Evolutionary conservation across 176 grass and related monocot genomes (phyloP).

Genomic region (Carex myosuroides): DNA sequence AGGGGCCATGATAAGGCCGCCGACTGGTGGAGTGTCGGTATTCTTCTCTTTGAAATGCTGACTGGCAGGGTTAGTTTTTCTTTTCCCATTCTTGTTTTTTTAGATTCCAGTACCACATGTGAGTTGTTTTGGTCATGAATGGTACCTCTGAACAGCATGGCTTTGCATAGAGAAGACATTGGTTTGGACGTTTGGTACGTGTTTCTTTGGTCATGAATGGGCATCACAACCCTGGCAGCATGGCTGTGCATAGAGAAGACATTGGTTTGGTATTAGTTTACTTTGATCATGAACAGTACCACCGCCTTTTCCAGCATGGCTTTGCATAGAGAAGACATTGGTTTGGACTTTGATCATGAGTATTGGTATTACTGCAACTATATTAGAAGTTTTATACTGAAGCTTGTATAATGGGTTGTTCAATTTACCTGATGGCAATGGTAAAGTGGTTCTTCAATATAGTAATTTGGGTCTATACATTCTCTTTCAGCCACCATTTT

Average conservation of each 20-base stretch:
- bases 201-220: not conserved
- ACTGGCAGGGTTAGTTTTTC: conserved; percentile 58
- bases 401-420: conserved; percentile 14
- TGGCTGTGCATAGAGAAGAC: not conserved
- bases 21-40: conserved; percentile 98
- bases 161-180: not conserved
- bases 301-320: not conserved
- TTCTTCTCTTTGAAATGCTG: conserved; percentile 99
- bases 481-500: conserved; percentile 66
- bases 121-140: not conserved
- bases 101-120: not conserved
- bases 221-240: not conserved
- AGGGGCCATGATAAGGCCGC: conserved; percentile 95
- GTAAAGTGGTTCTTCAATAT: not conserved
- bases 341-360: too few species aligned
- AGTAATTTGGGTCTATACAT: conserved; percentile 8
- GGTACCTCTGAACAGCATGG: not conserved
- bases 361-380: not conserved
- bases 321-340: not conserved
- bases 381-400: not conserved
- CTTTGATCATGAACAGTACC: not conserved
- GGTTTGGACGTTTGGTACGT: not conserved
- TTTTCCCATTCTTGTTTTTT: not conserved
- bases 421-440: not conserved
- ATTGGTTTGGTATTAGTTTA: not conserved